Conservation (phyloP, 176 grass and related monocot genomes). For the Areca catechu region DNA sequence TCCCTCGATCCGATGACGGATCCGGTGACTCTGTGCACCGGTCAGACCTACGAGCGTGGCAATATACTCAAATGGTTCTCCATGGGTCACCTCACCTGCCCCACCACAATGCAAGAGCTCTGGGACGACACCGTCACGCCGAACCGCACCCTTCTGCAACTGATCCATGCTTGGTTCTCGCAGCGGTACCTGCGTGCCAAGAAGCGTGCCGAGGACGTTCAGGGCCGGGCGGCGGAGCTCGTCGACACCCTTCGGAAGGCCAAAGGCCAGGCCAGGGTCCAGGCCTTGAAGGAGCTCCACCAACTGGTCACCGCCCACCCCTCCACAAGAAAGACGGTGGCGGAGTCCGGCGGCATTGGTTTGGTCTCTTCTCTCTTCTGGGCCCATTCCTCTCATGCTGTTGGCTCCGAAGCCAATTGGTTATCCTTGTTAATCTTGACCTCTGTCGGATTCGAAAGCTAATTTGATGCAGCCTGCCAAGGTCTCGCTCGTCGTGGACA, state of each 20-base stretch:
- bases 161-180: slow-evolving; percentile 97
- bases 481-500: slow-evolving; percentile 77
- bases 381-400: slow-evolving; percentile 75
- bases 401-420: slow-evolving; percentile 77
- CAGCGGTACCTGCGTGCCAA: slow-evolving; percentile 65
- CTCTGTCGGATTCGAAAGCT: slow-evolving; percentile 48
- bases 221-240: slow-evolving; percentile 76
- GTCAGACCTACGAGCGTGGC: slow-evolving; percentile 88
- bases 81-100: slow-evolving; percentile 85
- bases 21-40: slow-evolving; percentile 96
- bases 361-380: slow-evolving; percentile 55
- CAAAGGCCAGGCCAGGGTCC: slow-evolving; percentile 72
- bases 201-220: slow-evolving; percentile 84
- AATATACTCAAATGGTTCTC: slow-evolving; percentile 79
- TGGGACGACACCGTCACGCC: slow-evolving; percentile 85
- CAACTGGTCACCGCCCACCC: slow-evolving; percentile 39
- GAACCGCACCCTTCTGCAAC: slow-evolving; percentile 77
- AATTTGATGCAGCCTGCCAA: slow-evolving; percentile 79
- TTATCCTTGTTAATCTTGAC: slow-evolving; percentile 48
- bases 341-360: slow-evolving; percentile 39
- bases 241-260: slow-evolving; percentile 50
- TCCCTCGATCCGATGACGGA: slow-evolving; percentile 97
- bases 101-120: slow-evolving; percentile 97
- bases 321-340: slow-evolving; percentile 60
- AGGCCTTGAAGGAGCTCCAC: slow-evolving; percentile 58